Evolutionary conservation across 345 rosid genomes (phyloP), one percentile per base, ranked within the genome.

Genomic region (Moricandia moricandioides): DNA sequence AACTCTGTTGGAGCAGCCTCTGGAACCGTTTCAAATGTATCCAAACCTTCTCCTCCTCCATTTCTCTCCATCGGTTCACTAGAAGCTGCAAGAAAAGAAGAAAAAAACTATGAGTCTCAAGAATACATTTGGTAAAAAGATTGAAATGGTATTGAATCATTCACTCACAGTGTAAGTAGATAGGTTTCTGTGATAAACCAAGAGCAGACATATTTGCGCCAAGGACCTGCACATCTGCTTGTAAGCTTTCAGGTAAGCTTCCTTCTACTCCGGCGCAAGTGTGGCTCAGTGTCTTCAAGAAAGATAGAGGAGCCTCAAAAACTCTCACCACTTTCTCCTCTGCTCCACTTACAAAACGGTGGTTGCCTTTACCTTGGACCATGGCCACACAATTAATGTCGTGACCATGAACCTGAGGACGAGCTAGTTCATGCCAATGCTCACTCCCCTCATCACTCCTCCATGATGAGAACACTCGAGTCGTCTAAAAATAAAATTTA

Each of bases 141-240:
- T 18, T 60, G 69, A 29, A 6, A 34, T n/a, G 6, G 31, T 71
- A 45, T 65, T 37, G 12, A 52, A 67, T 9, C 8, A 65, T 54
- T 24, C 65, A 67, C 86, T 79, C 63, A 87, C 98, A 83, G 29
- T 86, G 86, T 34, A 80, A 67, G 63, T 90, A 94, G 31, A 94
- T 94, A 75, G 97, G 98, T 81, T 91, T 94, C 86, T 90, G 98
- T n/a, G 97, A 94, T 51, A 94, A 83, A 58, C 97, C 98, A 59
- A 90, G 97, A 31, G 97, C 97, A 80, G 98, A 92, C 96, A 94
- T 91, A 49, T 90, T 91, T 5, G 97, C 98, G 9, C 98, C 97
- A 80, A 94, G 83, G 75, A 91, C 86, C 80, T 88, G 93, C 51
- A 90, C 81, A 70, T 83, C 92, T 37, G 40, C 73, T 72, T 87